phyloP scores from a whole-genome alignment of 2,329 filamentous ascomycete genomes.

The Botrytis galanthina region DNA sequence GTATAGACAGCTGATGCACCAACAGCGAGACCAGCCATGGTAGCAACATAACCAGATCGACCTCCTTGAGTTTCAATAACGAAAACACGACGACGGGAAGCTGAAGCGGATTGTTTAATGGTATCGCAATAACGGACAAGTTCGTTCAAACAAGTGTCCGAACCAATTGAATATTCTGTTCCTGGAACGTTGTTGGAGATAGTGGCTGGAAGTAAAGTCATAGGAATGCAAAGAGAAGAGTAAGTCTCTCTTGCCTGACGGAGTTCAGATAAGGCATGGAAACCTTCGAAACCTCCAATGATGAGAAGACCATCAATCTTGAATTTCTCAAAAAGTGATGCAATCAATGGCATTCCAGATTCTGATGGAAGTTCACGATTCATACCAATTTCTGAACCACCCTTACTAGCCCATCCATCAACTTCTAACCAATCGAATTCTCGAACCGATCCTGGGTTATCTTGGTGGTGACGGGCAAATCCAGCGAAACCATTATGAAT shows the following conservation, averaged over 20 bases:
- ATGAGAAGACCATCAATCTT: conserved; percentile 89
- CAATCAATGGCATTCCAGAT: conserved; percentile 77
- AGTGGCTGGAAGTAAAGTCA: conserved; percentile 89
- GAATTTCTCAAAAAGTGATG: conserved; percentile 79
- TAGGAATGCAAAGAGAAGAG: conserved; percentile 86
- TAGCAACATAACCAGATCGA: conserved; percentile 89
- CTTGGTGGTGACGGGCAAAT: conserved; percentile 83
- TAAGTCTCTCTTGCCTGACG: conserved; percentile 76
- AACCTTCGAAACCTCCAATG: conserved; percentile 94
- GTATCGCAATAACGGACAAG: conserved; percentile 94
- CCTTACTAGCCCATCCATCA: conserved; percentile 92
- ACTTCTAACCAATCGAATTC: conserved; percentile 91
- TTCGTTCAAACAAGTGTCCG: conserved; percentile 94
- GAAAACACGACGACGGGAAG: conserved; percentile 89
- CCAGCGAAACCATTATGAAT: conserved; percentile 98
- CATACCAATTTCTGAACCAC: conserved; percentile 95
- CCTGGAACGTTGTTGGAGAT: conserved; percentile 98
- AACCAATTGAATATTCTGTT: conserved; percentile 94
- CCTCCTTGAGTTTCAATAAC: conserved; percentile 98
- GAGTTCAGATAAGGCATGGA: conserved; percentile 85
- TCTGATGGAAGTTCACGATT: conserved; percentile 90
- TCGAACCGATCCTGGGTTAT: conserved; percentile 81
- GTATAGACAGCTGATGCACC: conserved; percentile 94
- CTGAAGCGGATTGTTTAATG: conserved; percentile 94
- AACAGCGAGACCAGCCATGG: conserved; percentile 84